Evolutionary conservation across 768 basidiomycete genomes (phyloP), one percentile per base, ranked within the genome.

Genomic region (Favolaschia claudopus): DNA sequence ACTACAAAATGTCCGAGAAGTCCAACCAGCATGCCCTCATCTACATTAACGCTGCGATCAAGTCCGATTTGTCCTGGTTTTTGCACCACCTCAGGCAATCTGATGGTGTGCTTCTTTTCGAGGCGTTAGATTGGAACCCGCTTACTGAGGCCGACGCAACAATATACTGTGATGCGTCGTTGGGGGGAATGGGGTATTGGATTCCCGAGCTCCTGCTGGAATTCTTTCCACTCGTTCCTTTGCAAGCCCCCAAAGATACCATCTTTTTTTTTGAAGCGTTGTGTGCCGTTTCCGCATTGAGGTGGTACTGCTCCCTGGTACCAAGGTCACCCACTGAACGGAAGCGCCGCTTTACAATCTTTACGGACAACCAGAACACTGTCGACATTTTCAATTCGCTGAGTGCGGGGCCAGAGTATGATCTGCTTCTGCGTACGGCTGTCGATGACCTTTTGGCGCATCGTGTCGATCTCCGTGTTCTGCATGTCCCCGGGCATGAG

Each of bases 321-420:
- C 10, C 34, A n/a, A 40, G 39, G 40, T 29, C 38, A 33, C 15
- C 28, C 10, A 27, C 7, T 12, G 42, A 73, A 63, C 55, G 67
- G n/a, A n/a, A n/a, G n/a, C n/a, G n/a, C n/a, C n/a, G n/a, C n/a
- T n/a, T n/a, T n/a, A n/a, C n/a, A n/a, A n/a, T n/a, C n/a, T n/a
- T n/a, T n/a, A n/a, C n/a, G n/a, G n/a, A n/a, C n/a, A n/a, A n/a
- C n/a, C n/a, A n/a, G n/a, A n/a, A n/a, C n/a, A n/a, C n/a, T n/a
- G n/a, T n/a, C n/a, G n/a, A n/a, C n/a, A n/a, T n/a, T 6, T 72
- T 72, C 60, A 58, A 60, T 55, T 47, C 68, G 0, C 50, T 72
- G 5, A 34, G 51, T 2, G 70, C 68, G 0, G 8, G 5, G 0
- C 50, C 49, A 0, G 15, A 25, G 4, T 68, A 69, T 49, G 66